Evolutionary conservation across 805 yeast genomes (phyloP).

Genomic region (Nakazawaea ishiwadae): DNA sequence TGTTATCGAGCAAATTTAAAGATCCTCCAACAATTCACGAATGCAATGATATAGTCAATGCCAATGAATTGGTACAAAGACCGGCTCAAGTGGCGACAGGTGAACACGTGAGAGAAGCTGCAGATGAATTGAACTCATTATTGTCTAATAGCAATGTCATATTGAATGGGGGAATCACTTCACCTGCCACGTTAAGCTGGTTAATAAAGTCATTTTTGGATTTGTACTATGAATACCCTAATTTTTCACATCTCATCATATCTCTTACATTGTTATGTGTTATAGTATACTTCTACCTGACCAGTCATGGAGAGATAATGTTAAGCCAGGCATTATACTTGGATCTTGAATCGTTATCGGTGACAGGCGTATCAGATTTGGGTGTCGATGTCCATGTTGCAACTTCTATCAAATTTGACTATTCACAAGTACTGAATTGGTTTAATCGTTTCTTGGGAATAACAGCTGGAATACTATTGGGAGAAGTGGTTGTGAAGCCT

Average conservation of each 20-base stretch:
- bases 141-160: slow-evolving; percentile 2
- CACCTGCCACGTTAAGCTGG: slow-evolving; percentile 6
- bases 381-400: slow-evolving; percentile 15
- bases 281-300: slow-evolving; percentile 1
- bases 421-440: slow-evolving; percentile 14
- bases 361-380: slow-evolving; percentile 12
- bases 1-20: not conserved
- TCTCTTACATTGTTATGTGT: not conserved
- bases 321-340: slow-evolving; percentile 9
- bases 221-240: slow-evolving; percentile 6
- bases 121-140: slow-evolving; percentile 3
- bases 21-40: slow-evolving; percentile 3
- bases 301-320: slow-evolving; percentile 1
- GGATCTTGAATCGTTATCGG: slow-evolving; percentile 9
- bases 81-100: not conserved
- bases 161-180: slow-evolving; percentile 2
- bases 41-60: slow-evolving; percentile 9
- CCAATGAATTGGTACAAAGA: slow-evolving; percentile 10
- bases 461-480: slow-evolving; percentile 5
- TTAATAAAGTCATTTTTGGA: not conserved
- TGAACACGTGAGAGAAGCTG: slow-evolving; percentile 1
- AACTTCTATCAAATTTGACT: slow-evolving; percentile 16
- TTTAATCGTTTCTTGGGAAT: slow-evolving; percentile 5
- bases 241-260: slow-evolving; percentile 1
- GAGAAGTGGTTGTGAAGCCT: slow-evolving; percentile 9